Percentiles rank a stretch among this genome's conserved stretches.
Conservation (phyloP, 2,329 filamentous ascomycete species). For the Cyclaneusma minus region DNA sequence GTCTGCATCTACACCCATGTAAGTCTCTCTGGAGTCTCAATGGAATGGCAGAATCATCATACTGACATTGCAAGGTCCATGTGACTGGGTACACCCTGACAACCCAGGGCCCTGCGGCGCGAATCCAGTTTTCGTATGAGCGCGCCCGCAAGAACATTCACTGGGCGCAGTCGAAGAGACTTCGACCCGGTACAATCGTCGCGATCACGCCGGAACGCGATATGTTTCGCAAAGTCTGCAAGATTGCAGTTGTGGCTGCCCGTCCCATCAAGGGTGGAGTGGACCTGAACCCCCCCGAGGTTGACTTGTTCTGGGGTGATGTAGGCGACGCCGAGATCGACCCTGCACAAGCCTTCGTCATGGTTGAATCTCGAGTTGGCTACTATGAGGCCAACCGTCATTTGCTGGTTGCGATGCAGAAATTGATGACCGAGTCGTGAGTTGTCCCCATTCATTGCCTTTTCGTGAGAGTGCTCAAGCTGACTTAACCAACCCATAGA, state of each 20-base stretch:
- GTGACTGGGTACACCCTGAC: conserved; percentile 50
- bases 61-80: conserved; percentile 34
- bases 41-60: neutral
- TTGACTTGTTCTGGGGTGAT: conserved; percentile 61
- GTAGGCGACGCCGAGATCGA: conserved; percentile 49
- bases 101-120: conserved; percentile 44
- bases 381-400: conserved; percentile 70
- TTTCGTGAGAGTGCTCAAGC: neutral
- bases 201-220: conserved; percentile 38
- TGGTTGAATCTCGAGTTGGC: conserved; percentile 59
- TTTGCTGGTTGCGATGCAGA: conserved; percentile 57
- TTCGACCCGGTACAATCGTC: conserved; percentile 36
- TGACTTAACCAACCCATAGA: conserved; percentile 11
- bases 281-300: conserved; percentile 48
- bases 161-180: conserved; percentile 40
- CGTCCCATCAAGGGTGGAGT: conserved; percentile 45
- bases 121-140: conserved; percentile 55
- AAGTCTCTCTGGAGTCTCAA: conserved; percentile 9
- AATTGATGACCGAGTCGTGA: conserved; percentile 17
- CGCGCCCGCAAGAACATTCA: conserved; percentile 49
- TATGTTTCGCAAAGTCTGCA: conserved; percentile 46
- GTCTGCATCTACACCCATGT: conserved; percentile 59
- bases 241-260: conserved; percentile 58
- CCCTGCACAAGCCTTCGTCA: conserved; percentile 43
- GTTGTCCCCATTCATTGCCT: neutral